These are phyloP conservation scores for Wickerhamiella siamensis DNA, from an alignment of 805 yeast genomes.

Conservation along the genomic window DNA sequence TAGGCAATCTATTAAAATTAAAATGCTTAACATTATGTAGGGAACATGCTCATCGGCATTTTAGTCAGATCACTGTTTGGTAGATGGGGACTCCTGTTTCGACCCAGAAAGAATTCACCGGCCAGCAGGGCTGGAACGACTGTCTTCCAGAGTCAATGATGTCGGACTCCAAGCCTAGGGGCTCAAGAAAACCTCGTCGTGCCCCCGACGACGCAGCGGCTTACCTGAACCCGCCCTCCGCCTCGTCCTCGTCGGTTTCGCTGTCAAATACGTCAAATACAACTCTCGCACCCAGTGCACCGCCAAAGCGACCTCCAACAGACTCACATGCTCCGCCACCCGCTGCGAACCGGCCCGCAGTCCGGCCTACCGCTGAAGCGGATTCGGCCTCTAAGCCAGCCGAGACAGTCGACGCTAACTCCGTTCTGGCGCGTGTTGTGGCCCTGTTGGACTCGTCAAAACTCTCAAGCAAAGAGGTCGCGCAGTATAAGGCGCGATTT, in stretches of 20 bases:
- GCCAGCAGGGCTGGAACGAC: slow-evolving; percentile 21
- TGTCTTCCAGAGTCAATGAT: slow-evolving; percentile 12
- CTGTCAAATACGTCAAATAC: neutral
- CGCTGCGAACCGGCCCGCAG: neutral
- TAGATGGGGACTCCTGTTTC: slow-evolving; percentile 9
- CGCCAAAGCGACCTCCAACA: neutral
- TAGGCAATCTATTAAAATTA: too few species aligned
- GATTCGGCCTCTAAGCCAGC: neutral
- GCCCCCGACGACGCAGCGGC: neutral
- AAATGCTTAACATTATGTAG: too few species aligned
- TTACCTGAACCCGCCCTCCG: neutral
- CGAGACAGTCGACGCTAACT: neutral
- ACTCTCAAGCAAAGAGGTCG: slow-evolving; percentile 1
- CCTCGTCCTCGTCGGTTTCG: neutral
- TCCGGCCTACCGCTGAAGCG: neutral
- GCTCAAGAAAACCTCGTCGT: slow-evolving; percentile 12
- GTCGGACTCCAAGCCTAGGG: slow-evolving; percentile 2
- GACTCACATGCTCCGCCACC: neutral
- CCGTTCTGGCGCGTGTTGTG: neutral
- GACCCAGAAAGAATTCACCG: slow-evolving; percentile 17
- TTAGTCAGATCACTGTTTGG: too few species aligned
- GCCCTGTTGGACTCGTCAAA: slow-evolving; percentile 1
- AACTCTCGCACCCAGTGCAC: neutral
- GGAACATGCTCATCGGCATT: too few species aligned
- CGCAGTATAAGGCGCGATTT: neutral